Percentiles rank a stretch among this genome's conserved stretches.
phyloP scores from a whole-genome alignment of 257 asterid genomes.

The Eustoma russellianum region DNA sequence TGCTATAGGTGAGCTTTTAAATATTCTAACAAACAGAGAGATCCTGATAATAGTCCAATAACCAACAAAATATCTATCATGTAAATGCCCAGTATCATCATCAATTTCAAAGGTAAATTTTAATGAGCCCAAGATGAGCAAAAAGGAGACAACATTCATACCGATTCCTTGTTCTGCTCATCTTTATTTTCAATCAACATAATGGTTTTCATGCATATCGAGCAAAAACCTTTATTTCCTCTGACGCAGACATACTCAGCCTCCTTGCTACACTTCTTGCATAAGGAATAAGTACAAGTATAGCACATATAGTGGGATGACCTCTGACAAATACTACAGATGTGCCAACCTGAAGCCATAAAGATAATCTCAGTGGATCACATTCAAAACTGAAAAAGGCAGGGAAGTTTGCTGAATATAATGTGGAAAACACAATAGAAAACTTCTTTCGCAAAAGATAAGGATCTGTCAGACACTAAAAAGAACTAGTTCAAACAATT shows the following conservation, averaged over 20 bases:
- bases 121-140: neutral
- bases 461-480: too few species aligned
- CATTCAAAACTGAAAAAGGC: too few species aligned
- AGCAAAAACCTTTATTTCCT: slow-evolving; percentile 88
- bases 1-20: too few species aligned
- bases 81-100: neutral
- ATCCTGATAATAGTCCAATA: neutral
- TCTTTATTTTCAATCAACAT: slow-evolving; percentile 87
- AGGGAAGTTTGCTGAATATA: too few species aligned
- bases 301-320: slow-evolving; percentile 73
- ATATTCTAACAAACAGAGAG: too few species aligned
- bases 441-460: too few species aligned
- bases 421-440: too few species aligned
- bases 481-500: too few species aligned
- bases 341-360: slow-evolving; percentile 92
- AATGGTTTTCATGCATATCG: slow-evolving; percentile 79
- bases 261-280: slow-evolving; percentile 74
- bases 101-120: neutral
- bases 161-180: slow-evolving; percentile 55
- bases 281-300: slow-evolving; percentile 89
- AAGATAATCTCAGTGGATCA: neutral
- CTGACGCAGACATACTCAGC: slow-evolving; percentile 61
- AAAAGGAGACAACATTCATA: slow-evolving; percentile 25
- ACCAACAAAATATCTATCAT: neutral
- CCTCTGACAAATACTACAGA: slow-evolving; percentile 77